Percentiles rank a stretch among this genome's conserved stretches.
Evolutionary conservation across 306 rosid species (phyloP).

Genomic region (Rosa multiflora): DNA sequence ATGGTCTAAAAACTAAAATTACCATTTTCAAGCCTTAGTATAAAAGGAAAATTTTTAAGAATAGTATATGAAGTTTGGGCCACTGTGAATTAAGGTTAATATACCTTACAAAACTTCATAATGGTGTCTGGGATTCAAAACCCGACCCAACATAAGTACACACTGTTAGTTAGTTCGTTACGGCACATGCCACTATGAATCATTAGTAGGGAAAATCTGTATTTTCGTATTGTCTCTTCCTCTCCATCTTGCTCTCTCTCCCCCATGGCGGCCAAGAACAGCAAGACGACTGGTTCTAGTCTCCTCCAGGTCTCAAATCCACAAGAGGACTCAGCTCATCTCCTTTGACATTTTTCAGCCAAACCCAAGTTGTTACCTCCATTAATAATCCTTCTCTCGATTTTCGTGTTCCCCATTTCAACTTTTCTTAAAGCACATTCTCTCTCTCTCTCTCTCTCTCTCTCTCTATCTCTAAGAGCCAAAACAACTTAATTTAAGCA

Average conservation of each 20-base stretch:
- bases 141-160: no score
- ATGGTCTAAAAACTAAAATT: no score
- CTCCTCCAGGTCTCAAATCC: slow-evolving; percentile 8
- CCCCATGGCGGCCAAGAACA: slow-evolving; percentile 54
- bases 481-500: slow-evolving; percentile 32
- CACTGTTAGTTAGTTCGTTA: no score
- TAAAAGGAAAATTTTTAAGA: no score
- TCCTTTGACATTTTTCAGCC: slow-evolving; percentile 23
- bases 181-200: no score
- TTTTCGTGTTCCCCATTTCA: slow-evolving; percentile 52
- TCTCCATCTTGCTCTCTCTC: not conserved
- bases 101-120: no score
- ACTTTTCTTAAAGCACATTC: slow-evolving; percentile 54
- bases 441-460: slow-evolving; percentile 31
- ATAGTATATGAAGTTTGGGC: no score
- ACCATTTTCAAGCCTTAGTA: no score
- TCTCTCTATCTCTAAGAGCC: not conserved
- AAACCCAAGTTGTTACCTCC: slow-evolving; percentile 14
- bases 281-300: slow-evolving; percentile 23
- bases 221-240: not conserved
- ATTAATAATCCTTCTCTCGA: slow-evolving; percentile 35
- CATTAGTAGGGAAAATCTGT: no score
- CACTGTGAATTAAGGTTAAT: no score
- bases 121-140: no score
- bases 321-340: slow-evolving; percentile 22